Percentiles rank a stretch among this genome's conserved stretches.
Evolutionary conservation across 257 asterid genomes (phyloP).

Genomic region (Oldenlandia corymbosa): DNA sequence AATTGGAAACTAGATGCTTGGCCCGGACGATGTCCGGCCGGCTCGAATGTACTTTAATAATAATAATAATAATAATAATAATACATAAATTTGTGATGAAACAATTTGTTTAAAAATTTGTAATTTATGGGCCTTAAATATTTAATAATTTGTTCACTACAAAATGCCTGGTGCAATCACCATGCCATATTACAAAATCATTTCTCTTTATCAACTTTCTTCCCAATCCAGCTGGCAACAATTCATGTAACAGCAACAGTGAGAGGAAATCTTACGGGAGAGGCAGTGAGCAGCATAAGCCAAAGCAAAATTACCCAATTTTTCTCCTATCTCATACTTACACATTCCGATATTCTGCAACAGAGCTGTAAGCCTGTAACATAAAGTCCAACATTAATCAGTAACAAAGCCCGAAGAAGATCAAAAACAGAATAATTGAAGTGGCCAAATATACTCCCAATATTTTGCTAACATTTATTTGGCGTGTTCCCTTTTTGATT

Average conservation of each 20-base stretch:
- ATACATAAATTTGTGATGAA: no score
- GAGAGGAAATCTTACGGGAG: constrained; percentile 93
- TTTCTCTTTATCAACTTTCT: constrained; percentile 62
- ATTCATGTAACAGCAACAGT: constrained; percentile 94
- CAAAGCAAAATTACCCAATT: constrained; percentile 87
- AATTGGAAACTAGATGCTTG: no score
- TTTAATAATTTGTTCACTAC: no score
- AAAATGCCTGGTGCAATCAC: no score
- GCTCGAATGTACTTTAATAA: no score
- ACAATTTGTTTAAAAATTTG: no score
- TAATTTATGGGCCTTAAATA: no score
- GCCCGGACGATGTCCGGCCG: no score
- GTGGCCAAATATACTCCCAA: constrained; percentile 98
- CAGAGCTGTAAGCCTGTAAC: constrained; percentile 64
- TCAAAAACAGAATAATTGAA: constrained; percentile 81
- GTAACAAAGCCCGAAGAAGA: constrained; percentile 76
- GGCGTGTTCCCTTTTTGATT: constrained; percentile 77
- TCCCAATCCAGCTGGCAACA: constrained; percentile 91
- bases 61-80: no score
- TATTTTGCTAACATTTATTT: constrained; percentile 82
- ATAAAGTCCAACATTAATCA: constrained; percentile 76
- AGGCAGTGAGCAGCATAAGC: constrained; percentile 99
- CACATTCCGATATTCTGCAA: constrained; percentile 78
- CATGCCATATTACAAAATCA: no score
- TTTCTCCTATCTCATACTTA: constrained; percentile 65